Evolutionary conservation across 2,329 filamentous ascomycete genomes (phyloP).

Genomic region (Ophiostoma novo-ulmi): DNA sequence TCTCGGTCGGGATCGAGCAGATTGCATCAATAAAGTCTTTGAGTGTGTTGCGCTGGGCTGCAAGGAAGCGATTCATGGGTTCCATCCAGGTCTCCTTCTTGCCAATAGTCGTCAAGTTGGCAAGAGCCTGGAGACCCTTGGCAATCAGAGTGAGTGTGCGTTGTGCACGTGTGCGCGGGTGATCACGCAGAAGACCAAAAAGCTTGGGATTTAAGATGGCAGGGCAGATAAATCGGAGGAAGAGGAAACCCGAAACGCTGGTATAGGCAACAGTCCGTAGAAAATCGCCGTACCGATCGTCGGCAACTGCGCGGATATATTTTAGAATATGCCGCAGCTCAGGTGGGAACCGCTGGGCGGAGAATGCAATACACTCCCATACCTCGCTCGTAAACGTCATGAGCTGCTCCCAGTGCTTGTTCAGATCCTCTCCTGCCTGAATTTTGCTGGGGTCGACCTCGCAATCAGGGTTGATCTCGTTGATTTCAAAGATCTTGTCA

Average conservation of each 20-base stretch:
- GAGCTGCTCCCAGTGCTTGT: conserved; percentile 76
- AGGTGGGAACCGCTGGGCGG: conserved; percentile 68
- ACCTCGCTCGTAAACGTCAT: conserved; percentile 72
- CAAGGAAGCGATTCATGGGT: conserved; percentile 88
- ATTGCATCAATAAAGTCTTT: conserved; percentile 83
- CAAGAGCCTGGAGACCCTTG: conserved; percentile 84
- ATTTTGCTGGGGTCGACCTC: conserved; percentile 90
- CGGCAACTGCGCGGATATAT: conserved; percentile 85
- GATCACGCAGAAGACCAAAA: conserved; percentile 77
- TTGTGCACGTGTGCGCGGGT: conserved; percentile 75
- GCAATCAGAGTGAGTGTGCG: conserved; percentile 87
- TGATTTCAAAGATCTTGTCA: conserved; percentile 84
- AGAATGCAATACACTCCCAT: conserved; percentile 76
- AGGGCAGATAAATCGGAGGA: conserved; percentile 90
- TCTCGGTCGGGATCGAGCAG: conserved; percentile 73
- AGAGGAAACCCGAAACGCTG: conserved; percentile 90
- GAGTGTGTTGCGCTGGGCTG: conserved; percentile 68
- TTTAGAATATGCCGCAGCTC: conserved; percentile 83
- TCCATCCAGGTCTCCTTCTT: conserved; percentile 99
- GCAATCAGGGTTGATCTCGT: conserved; percentile 83
- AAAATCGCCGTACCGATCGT: conserved; percentile 91
- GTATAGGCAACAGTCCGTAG: conserved; percentile 85
- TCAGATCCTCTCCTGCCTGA: conserved; percentile 60
- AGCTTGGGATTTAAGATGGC: conserved; percentile 94
- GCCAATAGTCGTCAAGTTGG: conserved; percentile 85